Base-by-base conservation (phyloP, 2,329 filamentous ascomycete genomes). In the Epichloe baconii region DNA sequence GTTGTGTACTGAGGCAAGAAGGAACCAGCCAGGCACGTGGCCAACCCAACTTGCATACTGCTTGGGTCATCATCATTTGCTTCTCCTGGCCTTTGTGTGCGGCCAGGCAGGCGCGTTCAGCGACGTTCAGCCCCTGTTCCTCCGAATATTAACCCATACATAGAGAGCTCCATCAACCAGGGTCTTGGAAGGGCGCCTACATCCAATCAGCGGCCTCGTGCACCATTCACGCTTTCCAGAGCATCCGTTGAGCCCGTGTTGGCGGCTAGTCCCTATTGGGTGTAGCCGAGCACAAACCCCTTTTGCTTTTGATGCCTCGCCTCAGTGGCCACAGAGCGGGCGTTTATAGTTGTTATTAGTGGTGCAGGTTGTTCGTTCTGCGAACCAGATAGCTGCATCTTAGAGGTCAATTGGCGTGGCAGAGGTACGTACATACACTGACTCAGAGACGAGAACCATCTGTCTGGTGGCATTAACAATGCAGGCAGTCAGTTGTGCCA, bases 231-330 rank as follows among this genome's bases (percentile, higher is more conserved):
- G 38, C 44, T 14, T 11, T 41, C 44, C 40, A 47, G 36, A 47
- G 44, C 47, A 42, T 40, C 44, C 10, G 26, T 40, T 7, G 43
- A 10, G 21, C 14, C 43, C 49, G 44, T 44, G 31, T 37, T 37
- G 36, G 31, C 38, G 4, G 14, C 43, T 62, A 66, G 52, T n/a
- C 58, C 53, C 3, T 8, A 54, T 56, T 19, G 3, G 55, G 62
- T 19, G 44, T 66, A 64, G 63, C 50, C 53, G 52, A 63, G 63
- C 64, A 58, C 54, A 53, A 65, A 63, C 64, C 64, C 64, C 64
- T 62, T 66, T 65, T 65, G 6, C 12, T 23, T 47, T 11, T 17
- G 58, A 54, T 59, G 57, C 57, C 56, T 35, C 43, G 19, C 44
- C n/a, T 58, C 57, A 55, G 56, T 57, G 26, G 53, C 58, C 55